Percentiles rank a stretch among this genome's conserved stretches.
Evolutionary conservation across 2,329 filamentous ascomycete species (phyloP).

Genomic region (Fusarium tupiense): DNA sequence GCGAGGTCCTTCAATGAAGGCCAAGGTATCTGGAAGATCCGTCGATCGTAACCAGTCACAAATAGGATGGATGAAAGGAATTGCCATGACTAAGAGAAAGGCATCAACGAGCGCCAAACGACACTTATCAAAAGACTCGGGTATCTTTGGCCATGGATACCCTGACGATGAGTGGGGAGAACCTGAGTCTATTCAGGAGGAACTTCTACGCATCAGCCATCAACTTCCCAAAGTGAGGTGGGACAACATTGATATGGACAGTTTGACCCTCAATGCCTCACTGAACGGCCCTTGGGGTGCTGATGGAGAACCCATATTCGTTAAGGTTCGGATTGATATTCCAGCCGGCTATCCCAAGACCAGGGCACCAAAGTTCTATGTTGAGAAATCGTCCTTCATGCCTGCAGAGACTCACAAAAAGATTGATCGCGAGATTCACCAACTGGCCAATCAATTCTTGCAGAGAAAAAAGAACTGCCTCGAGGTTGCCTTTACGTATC

Average conservation of each 20-base stretch:
- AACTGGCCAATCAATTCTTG: constrained; percentile 65
- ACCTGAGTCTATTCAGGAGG: constrained; percentile 70
- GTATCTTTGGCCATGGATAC: constrained; percentile 61
- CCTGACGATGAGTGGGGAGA: constrained; percentile 68
- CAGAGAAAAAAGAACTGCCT: constrained; percentile 69
- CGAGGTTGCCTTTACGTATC: constrained; percentile 69
- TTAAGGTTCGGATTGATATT: constrained; percentile 70
- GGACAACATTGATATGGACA: constrained; percentile 72
- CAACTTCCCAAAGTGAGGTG: constrained; percentile 72
- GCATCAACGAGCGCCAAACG: constrained; percentile 54
- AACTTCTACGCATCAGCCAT: constrained; percentile 69
- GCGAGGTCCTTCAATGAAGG: constrained; percentile 69
- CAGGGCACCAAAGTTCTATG: constrained; percentile 66
- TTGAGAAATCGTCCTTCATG: constrained; percentile 72
- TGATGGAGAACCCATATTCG: constrained; percentile 65
- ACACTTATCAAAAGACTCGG: constrained; percentile 62
- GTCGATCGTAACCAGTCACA: constrained; percentile 63
- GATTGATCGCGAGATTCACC: constrained; percentile 64
- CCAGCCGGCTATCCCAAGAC: constrained; percentile 67
- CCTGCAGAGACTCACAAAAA: constrained; percentile 61
- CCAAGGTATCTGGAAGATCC: constrained; percentile 56
- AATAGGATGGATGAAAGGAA: constrained; percentile 76
- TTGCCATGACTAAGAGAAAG: constrained; percentile 69
- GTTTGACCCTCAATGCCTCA: constrained; percentile 66
- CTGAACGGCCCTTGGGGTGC: constrained; percentile 72